A percentile compares a stretch with the other conserved stretches of the same genome.
phyloP scores from a whole-genome alignment of 169 alveolate genomes.

The Amoebophrya sp. region DNA sequence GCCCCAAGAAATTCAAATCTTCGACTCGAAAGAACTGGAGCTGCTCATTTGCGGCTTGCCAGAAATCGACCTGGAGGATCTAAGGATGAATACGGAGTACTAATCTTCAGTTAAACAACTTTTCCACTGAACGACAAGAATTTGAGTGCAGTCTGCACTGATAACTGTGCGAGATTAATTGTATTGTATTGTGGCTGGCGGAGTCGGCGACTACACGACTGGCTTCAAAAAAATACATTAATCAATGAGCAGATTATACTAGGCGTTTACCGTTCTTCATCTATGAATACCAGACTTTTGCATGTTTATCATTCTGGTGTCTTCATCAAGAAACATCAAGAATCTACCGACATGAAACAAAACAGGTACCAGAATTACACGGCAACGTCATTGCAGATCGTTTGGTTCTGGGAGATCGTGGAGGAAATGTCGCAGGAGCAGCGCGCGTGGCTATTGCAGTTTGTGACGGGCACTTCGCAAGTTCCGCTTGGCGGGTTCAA shows the following conservation, averaged over 20 bases:
- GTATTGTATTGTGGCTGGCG: no score
- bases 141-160: no score
- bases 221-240: no score
- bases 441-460: conserved; percentile 51
- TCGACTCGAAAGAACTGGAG: conserved; percentile 75
- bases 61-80: conserved; percentile 87
- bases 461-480: conserved; percentile 85
- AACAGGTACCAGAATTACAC: conserved; percentile 57
- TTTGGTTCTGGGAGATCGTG: conserved; percentile 59
- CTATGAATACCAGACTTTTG: no score
- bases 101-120: no score
- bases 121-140: no score
- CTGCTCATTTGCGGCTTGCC: conserved; percentile 89
- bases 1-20: conserved; percentile 88
- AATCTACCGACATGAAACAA: background rate
- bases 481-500: conserved; percentile 98
- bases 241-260: no score
- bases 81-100: conserved; percentile 86
- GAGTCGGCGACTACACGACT: no score
- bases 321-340: background rate
- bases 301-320: no score
- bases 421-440: background rate
- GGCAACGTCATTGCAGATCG: conserved; percentile 69
- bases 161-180: no score
- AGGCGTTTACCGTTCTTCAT: no score